Evolutionary conservation across 805 yeast genomes (phyloP).

Genomic region (Spathaspora gorwiae): DNA sequence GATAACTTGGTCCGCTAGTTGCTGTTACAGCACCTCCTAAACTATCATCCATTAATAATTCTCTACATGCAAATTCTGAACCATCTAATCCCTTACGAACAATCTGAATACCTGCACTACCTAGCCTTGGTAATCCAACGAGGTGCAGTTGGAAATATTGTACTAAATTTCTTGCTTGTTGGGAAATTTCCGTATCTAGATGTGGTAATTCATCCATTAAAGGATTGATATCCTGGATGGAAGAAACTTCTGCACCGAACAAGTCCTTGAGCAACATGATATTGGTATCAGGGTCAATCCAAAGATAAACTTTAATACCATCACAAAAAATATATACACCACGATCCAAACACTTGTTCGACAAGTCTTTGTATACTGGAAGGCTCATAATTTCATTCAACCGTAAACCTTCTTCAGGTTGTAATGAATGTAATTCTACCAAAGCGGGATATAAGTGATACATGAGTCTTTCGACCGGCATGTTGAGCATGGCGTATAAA

Average conservation of each 20-base stretch:
- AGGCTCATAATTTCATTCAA: constrained; percentile 35
- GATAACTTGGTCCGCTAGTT: constrained; percentile 43
- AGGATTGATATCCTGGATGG: constrained; percentile 45
- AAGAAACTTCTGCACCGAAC: constrained; percentile 53
- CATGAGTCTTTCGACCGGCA: constrained; percentile 53
- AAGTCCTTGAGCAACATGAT: constrained; percentile 67
- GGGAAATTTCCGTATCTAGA: constrained; percentile 63
- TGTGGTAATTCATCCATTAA: constrained; percentile 59
- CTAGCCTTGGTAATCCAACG: constrained; percentile 23
- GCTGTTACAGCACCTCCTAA: constrained; percentile 35
- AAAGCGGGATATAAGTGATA: constrained; percentile 77
- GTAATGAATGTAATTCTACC: constrained; percentile 63
- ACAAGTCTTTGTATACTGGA: constrained; percentile 48
- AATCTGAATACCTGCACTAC: constrained; percentile 47
- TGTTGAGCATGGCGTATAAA: constrained; percentile 45
- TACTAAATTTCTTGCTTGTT: constrained; percentile 62
- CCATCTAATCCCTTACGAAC: constrained; percentile 65
- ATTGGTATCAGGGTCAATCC: constrained; percentile 68
- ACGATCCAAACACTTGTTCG: constrained; percentile 46
- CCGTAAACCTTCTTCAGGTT: constrained; percentile 47
- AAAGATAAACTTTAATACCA: constrained; percentile 55
- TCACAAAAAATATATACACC: constrained; percentile 79
- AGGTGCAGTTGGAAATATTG: constrained; percentile 41
- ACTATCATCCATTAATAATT: constrained; percentile 71
- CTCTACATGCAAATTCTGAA: constrained; percentile 47